Conservation (phyloP, 345 rosid species). For the Salix purpurea region DNA sequence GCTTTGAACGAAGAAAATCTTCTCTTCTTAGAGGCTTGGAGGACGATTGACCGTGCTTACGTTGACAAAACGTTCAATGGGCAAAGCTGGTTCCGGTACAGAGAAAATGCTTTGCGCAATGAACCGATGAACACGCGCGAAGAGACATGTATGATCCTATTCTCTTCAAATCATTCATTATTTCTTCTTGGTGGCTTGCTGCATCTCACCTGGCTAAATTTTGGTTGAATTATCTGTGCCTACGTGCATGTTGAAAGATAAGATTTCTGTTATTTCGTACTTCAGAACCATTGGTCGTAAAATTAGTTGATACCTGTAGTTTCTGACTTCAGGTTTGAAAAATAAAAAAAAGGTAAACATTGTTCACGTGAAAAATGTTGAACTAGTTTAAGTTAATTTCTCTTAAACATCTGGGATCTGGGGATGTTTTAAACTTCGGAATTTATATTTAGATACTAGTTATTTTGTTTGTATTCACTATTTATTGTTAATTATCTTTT, state of each 20-base stretch:
- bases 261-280: background rate
- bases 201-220: slow-evolving; percentile 3
- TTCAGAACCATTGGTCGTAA: no score
- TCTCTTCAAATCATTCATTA: background rate
- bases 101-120: slow-evolving; percentile 79
- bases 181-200: background rate
- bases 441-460: no score
- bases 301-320: background rate
- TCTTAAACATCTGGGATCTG: no score
- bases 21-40: slow-evolving; percentile 93
- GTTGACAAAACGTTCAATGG: slow-evolving; percentile 89
- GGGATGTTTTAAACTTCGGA: no score
- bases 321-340: background rate
- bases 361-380: background rate
- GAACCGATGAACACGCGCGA: slow-evolving; percentile 86
- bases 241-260: background rate
- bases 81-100: slow-evolving; percentile 94
- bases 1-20: slow-evolving; percentile 82
- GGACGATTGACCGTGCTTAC: slow-evolving; percentile 89
- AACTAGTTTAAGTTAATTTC: no score
- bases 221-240: background rate
- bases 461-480: no score
- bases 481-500: no score
- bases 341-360: no score
- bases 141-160: slow-evolving; percentile 63